Percentiles rank a stretch among this genome's conserved stretches.
phyloP scores from a whole-genome alignment of 2,329 filamentous ascomycete species.

The Colletotrichum gloeosporioides region DNA sequence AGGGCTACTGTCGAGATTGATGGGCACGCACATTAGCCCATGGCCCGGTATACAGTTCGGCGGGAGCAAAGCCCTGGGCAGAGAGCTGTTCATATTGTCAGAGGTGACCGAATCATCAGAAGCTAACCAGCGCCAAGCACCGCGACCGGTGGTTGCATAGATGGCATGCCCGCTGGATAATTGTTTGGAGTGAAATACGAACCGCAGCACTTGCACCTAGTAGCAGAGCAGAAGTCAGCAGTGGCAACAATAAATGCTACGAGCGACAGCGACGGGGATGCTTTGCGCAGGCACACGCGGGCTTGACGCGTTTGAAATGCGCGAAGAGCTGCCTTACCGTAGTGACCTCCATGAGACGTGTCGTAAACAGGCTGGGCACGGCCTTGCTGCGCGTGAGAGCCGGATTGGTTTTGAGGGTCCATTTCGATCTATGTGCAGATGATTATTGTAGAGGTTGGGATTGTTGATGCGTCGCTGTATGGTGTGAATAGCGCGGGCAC shows the following conservation, averaged over 20 bases:
- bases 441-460: neutral
- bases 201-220: slow-evolving; percentile 73
- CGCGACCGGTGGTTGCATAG: neutral
- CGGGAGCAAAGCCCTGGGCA: slow-evolving; percentile 85
- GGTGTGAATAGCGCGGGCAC: neutral
- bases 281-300: neutral
- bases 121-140: neutral
- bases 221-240: neutral
- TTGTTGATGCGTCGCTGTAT: neutral
- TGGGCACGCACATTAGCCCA: slow-evolving; percentile 83
- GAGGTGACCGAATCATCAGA: neutral
- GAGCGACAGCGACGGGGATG: slow-evolving; percentile 5
- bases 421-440: slow-evolving; percentile 29
- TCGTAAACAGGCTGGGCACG: slow-evolving; percentile 74
- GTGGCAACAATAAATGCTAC: slow-evolving; percentile 20
- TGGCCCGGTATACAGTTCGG: slow-evolving; percentile 90
- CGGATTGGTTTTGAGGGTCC: slow-evolving; percentile 40
- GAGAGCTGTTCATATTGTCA: slow-evolving; percentile 66
- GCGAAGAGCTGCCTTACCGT: slow-evolving; percentile 60
- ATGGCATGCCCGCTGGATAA: neutral
- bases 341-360: slow-evolving; percentile 76
- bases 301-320: slow-evolving; percentile 10
- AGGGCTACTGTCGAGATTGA: neutral
- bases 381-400: slow-evolving; percentile 49
- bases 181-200: slow-evolving; percentile 40